These are phyloP conservation scores for Corynespora cassiicola DNA, from an alignment of 2,329 filamentous ascomycete species.

Conservation along the genomic window DNA sequence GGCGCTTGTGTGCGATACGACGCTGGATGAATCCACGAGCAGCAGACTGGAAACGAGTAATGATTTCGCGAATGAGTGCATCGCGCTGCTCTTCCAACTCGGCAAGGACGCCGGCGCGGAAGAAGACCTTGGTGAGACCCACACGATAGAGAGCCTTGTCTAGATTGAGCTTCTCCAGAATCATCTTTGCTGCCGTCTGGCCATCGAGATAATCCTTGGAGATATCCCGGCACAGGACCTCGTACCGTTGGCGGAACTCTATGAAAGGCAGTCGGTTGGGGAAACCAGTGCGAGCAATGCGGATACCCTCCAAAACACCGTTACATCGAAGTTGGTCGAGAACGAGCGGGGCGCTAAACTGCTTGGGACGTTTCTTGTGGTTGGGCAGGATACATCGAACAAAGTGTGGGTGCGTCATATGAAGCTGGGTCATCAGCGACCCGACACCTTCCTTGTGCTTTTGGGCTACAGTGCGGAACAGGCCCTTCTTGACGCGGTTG, in stretches of 20 bases:
- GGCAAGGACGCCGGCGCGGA: conserved; percentile 92
- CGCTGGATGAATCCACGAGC: conserved; percentile 89
- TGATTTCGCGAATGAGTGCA: conserved; percentile 89
- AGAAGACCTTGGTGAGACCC: conserved; percentile 96
- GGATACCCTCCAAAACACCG: conserved; percentile 97
- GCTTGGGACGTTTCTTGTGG: conserved; percentile 95
- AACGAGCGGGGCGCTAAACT: conserved; percentile 89
- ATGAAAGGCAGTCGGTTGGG: conserved; percentile 91
- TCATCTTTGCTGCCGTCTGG: conserved; percentile 81
- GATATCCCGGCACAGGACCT: conserved; percentile 86
- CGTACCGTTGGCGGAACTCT: conserved; percentile 94
- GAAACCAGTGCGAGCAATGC: conserved; percentile 95
- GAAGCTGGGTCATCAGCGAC: conserved; percentile 91
- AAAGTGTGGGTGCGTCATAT: conserved; percentile 97
- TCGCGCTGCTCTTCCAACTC: conserved; percentile 97
- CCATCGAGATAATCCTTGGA: conserved; percentile 91
- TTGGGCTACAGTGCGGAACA: conserved; percentile 96
- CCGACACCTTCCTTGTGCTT: conserved; percentile 98
- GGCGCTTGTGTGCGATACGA: conserved; percentile 85
- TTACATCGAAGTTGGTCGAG: conserved; percentile 98
- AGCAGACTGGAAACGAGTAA: conserved; percentile 90
- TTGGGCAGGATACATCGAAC: conserved; percentile 98
- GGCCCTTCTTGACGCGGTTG: conserved; percentile 92
- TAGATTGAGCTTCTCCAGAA: conserved; percentile 86
- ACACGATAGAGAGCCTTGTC: conserved; percentile 90